Conservation (phyloP, 106 monocot genomes). For the Allium cepa region DNA sequence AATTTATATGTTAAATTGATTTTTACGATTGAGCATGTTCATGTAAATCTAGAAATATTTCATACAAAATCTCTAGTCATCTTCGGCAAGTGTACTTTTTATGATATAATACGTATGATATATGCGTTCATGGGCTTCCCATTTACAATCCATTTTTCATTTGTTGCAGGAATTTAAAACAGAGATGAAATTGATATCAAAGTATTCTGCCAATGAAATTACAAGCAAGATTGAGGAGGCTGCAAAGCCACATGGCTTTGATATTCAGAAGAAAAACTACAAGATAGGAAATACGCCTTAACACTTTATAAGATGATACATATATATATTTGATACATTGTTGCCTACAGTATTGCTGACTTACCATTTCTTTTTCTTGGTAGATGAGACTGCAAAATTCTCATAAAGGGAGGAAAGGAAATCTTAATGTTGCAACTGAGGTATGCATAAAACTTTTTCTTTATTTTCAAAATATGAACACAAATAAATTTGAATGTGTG, state of each 20-base stretch:
- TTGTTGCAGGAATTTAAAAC: slow-evolving; percentile 59
- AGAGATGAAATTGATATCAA: slow-evolving; percentile 78
- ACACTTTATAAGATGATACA: too few species aligned
- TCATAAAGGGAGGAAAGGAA: slow-evolving; percentile 82
- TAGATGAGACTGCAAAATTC: slow-evolving; percentile 70
- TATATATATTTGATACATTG: not conserved
- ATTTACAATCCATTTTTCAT: not conserved
- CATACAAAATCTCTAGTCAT: too few species aligned
- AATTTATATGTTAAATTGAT: too few species aligned
- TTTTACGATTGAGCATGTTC: too few species aligned
- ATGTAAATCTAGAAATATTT: too few species aligned
- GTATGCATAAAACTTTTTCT: slow-evolving; percentile 1
- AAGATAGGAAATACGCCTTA: slow-evolving; percentile 29
- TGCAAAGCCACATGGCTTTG: slow-evolving; percentile 81
- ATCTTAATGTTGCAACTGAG: slow-evolving; percentile 62
- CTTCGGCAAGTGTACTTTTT: too few species aligned
- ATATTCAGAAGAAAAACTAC: slow-evolving; percentile 78
- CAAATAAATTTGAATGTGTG: not conserved
- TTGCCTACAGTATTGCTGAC: not conserved
- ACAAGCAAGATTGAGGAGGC: too few species aligned
- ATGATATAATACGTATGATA: too few species aligned
- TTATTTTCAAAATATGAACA: too few species aligned
- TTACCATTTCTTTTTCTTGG: not conserved
- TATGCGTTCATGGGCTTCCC: too few species aligned
- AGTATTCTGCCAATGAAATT: slow-evolving; percentile 67